A percentile compares a stretch with the other conserved stretches of the same genome.
Evolutionary conservation across 768 basidiomycete genomes (phyloP).

Genomic region (Hericium rajendrae): DNA sequence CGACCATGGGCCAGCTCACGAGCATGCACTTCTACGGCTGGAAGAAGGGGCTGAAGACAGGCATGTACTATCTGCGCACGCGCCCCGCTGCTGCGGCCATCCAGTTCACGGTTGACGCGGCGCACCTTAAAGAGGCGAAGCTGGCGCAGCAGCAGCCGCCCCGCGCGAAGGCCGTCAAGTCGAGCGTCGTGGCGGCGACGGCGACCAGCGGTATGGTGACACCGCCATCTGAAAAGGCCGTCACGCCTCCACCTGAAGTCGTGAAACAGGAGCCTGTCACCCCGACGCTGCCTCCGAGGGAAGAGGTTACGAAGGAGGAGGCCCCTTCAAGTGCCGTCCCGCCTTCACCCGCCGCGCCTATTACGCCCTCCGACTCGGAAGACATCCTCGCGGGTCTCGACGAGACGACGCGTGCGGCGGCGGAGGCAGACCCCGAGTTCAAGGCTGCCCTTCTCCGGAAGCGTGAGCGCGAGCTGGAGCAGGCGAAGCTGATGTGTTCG

Average conservation of each 20-base stretch:
- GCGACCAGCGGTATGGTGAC: background rate
- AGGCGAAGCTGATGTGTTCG: constrained; percentile 75
- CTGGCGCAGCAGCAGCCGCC: constrained; percentile 7
- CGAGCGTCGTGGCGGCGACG: background rate
- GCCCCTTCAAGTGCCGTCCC: constrained; percentile 18
- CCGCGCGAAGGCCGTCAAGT: background rate
- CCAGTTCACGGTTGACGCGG: constrained; percentile 93
- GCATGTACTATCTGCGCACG: constrained; percentile 96
- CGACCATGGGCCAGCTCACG: constrained; percentile 86
- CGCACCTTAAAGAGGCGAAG: constrained; percentile 57
- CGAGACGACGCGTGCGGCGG: constrained; percentile 42
- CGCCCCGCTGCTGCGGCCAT: constrained; percentile 92
- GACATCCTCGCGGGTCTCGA: constrained; percentile 31
- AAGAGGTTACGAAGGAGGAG: constrained; percentile 14
- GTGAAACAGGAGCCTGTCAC: background rate
- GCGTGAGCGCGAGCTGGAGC: constrained; percentile 66
- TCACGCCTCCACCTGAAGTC: background rate
- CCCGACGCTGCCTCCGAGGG: constrained; percentile 1
- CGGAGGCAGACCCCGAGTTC: constrained; percentile 61
- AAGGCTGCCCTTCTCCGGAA: constrained; percentile 67
- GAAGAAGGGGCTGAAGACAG: constrained; percentile 99
- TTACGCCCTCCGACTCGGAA: constrained; percentile 13
- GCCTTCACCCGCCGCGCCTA: constrained; percentile 18
- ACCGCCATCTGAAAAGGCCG: background rate
- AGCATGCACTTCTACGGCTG: constrained; percentile 99